Conservation (phyloP, 495 filamentous ascomycete species). For the Talaromyces liani region DNA sequence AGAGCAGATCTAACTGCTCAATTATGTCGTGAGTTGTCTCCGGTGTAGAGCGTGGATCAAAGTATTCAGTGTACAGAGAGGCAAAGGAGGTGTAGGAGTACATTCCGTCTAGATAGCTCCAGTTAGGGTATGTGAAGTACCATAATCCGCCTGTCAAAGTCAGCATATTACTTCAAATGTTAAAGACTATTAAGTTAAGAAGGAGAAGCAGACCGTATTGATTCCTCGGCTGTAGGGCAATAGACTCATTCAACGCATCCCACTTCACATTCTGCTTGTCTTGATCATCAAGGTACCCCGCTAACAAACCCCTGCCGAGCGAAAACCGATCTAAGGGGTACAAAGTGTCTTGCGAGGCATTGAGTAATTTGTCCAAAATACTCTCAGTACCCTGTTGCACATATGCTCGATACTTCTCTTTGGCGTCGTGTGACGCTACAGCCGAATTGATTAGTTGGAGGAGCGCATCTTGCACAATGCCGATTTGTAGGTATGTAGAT, state of each 20-base stretch:
- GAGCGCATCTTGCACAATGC: constrained; percentile 30
- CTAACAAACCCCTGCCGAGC: constrained; percentile 30
- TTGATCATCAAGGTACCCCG: constrained; percentile 19
- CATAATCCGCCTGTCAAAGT: constrained; percentile 38
- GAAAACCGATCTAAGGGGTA: constrained; percentile 32
- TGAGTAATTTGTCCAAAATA: constrained; percentile 18
- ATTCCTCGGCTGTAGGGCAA: constrained; percentile 41
- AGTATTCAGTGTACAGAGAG: constrained; percentile 35
- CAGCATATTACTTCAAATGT: neutral
- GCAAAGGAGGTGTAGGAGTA: constrained; percentile 47
- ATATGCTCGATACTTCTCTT: constrained; percentile 14
- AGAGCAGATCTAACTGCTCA: constrained; percentile 43
- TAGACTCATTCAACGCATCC: constrained; percentile 35
- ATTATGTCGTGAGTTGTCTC: constrained; percentile 30
- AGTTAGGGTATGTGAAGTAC: constrained; percentile 47
- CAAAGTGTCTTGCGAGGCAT: constrained; percentile 26
- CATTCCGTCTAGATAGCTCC: constrained; percentile 52
- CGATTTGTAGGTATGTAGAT: constrained; percentile 31
- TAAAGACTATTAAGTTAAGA: neutral
- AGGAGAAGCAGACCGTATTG: constrained; percentile 10
- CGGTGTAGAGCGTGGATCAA: constrained; percentile 23
- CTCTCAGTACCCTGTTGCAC: constrained; percentile 19
- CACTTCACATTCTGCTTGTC: constrained; percentile 29
- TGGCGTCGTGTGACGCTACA: constrained; percentile 6
- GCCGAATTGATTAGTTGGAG: constrained; percentile 17